Percentiles rank a stretch among this genome's conserved stretches.
phyloP scores from a whole-genome alignment of 2,329 filamentous ascomycete species.

The Fusarium gaditjirri region DNA sequence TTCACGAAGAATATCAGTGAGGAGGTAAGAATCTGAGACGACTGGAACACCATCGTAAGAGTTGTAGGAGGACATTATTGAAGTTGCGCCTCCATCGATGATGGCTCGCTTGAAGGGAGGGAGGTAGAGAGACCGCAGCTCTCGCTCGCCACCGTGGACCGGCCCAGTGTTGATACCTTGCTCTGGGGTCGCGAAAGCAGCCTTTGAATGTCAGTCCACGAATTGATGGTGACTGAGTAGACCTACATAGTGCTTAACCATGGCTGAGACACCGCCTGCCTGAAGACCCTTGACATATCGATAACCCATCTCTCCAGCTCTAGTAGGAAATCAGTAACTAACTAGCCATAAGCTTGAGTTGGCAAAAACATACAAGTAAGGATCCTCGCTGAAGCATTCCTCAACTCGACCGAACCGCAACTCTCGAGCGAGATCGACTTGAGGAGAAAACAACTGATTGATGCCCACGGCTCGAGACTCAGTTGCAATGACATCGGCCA shows the following conservation, averaged over 20 bases:
- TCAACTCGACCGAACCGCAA: constrained; percentile 78
- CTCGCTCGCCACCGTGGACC: constrained; percentile 63
- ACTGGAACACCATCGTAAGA: constrained; percentile 78
- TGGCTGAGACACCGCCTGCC: constrained; percentile 72
- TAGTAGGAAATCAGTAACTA: constrained; percentile 34
- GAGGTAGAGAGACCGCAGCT: constrained; percentile 66
- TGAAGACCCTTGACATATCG: constrained; percentile 68
- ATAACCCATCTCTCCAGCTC: constrained; percentile 73
- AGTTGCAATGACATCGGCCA: constrained; percentile 72
- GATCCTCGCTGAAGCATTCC: constrained; percentile 77
- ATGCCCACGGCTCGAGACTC: constrained; percentile 75
- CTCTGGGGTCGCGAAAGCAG: constrained; percentile 74
- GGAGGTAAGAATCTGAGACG: constrained; percentile 71
- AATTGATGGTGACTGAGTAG: not conserved
- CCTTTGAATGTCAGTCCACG: constrained; percentile 42
- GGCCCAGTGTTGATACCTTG: constrained; percentile 77
- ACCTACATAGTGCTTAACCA: constrained; percentile 77
- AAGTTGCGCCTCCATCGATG: constrained; percentile 73
- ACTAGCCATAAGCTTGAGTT: fast-evolving
- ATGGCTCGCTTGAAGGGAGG: constrained; percentile 76
- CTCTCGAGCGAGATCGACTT: constrained; percentile 77
- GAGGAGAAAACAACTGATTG: constrained; percentile 78
- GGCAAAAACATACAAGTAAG: constrained; percentile 60
- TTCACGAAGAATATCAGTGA: constrained; percentile 74
- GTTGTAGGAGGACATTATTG: constrained; percentile 80